A percentile compares a stretch with the other conserved stretches of the same genome.
Conservation (phyloP, 1,139 yeast species). For the Kodamaea plutei region DNA sequence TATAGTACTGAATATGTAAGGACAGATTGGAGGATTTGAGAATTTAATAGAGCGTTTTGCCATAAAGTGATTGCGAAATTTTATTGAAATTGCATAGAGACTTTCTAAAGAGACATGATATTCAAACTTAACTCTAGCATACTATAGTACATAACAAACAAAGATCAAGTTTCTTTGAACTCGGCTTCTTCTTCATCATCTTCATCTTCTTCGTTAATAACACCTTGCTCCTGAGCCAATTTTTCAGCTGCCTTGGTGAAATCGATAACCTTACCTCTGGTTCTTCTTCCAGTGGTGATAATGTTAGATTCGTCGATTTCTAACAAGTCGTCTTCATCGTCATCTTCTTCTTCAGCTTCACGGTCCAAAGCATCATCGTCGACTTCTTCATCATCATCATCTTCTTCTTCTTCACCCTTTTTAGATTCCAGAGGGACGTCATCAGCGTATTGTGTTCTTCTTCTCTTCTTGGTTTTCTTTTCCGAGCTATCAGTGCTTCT, state of each 20-base stretch:
- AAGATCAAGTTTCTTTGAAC: conserved; percentile 12
- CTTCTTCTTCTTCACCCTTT: conserved; percentile 38
- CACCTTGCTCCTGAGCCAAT: conserved; percentile 49
- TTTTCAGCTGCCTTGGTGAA: conserved; percentile 81
- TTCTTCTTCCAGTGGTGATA: conserved; percentile 80
- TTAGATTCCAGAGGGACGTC: conserved; percentile 30
- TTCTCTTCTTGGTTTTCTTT: conserved; percentile 37
- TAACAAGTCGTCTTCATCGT: conserved; percentile 74
- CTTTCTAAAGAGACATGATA: too few species aligned
- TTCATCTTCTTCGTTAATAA: conserved; percentile 24
- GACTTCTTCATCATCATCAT: conserved; percentile 50
- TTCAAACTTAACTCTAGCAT: too few species aligned
- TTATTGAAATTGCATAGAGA: too few species aligned
- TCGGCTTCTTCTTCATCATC: conserved; percentile 45
- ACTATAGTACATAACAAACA: conserved; percentile 2
- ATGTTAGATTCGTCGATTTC: conserved; percentile 86
- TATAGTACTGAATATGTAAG: too few species aligned
- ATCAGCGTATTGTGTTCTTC: conserved; percentile 33
- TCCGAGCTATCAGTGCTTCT: neutral
- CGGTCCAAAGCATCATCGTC: conserved; percentile 26
- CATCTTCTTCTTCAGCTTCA: conserved; percentile 38
- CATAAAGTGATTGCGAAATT: too few species aligned
- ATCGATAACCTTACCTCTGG: conserved; percentile 86
- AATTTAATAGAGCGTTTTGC: too few species aligned
- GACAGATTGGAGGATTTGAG: too few species aligned